Percentiles rank a stretch among this genome's conserved stretches.
phyloP scores from a whole-genome alignment of 2,329 filamentous ascomycete genomes.

The Parastagonospora avenae region DNA sequence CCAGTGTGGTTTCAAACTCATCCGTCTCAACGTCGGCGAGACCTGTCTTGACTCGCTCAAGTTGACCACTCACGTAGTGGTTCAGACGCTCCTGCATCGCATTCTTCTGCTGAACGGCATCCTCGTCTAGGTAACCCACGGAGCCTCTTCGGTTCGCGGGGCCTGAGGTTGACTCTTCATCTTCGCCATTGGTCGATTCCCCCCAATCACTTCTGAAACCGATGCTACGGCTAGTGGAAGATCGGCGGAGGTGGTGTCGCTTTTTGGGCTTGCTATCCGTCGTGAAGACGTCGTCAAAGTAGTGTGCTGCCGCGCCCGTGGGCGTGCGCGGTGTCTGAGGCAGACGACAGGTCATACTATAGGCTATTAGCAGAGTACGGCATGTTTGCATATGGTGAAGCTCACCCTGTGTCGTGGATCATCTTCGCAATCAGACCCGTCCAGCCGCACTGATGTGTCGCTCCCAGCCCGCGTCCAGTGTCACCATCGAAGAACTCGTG shows the following conservation, averaged over 20 bases:
- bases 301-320: slow-evolving; percentile 81
- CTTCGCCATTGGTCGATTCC: slow-evolving; percentile 44
- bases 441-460: slow-evolving; percentile 96
- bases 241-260: slow-evolving; percentile 69
- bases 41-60: slow-evolving; percentile 72
- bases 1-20: slow-evolving; percentile 65
- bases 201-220: slow-evolving; percentile 79
- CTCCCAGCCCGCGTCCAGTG: slow-evolving; percentile 83
- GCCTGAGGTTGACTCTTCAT: slow-evolving; percentile 34
- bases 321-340: slow-evolving; percentile 93
- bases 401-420: slow-evolving; percentile 96
- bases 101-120: slow-evolving; percentile 49
- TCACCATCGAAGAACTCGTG: slow-evolving; percentile 98
- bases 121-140: slow-evolving; percentile 59
- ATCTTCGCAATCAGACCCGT: slow-evolving; percentile 93
- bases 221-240: slow-evolving; percentile 82
- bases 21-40: slow-evolving; percentile 61
- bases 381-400: slow-evolving; percentile 12
- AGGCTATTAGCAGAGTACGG: slow-evolving; percentile 50
- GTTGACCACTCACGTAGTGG: slow-evolving; percentile 80
- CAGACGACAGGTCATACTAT: slow-evolving; percentile 34
- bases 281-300: slow-evolving; percentile 91
- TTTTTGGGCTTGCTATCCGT: slow-evolving; percentile 50
- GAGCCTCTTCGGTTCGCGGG: slow-evolving; percentile 49
- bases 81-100: slow-evolving; percentile 67